Percentiles rank a stretch among this genome's conserved stretches.
Evolutionary conservation across 768 basidiomycete genomes (phyloP).

Genomic region (Trametes cingulata): DNA sequence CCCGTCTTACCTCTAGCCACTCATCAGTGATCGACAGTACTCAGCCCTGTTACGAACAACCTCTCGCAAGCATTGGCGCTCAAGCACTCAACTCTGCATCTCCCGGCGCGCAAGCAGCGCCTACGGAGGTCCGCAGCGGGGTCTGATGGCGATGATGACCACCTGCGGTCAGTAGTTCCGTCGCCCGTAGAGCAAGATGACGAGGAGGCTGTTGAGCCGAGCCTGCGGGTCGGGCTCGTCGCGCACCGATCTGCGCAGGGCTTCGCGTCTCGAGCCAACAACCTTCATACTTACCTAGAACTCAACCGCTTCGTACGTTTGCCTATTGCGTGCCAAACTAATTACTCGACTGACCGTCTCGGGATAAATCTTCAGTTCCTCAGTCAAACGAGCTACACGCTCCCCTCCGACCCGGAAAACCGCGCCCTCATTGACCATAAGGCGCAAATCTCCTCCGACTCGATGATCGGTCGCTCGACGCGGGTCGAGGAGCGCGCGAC

Average conservation of each 20-base stretch:
- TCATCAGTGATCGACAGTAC: conserved; percentile 35
- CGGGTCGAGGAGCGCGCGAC: conserved; percentile 76
- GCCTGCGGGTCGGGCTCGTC: conserved; percentile 64
- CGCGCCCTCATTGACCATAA: conserved; percentile 74
- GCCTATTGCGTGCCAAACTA: background rate
- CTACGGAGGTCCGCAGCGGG: conserved; percentile 20
- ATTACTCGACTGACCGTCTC: background rate
- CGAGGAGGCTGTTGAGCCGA: conserved; percentile 39
- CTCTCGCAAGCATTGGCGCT: conserved; percentile 53
- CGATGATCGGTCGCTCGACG: conserved; percentile 80
- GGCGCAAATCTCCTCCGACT: conserved; percentile 82
- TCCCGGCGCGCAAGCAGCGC: conserved; percentile 10
- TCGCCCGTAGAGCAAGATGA: conserved; percentile 45
- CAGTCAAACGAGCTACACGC: conserved; percentile 48
- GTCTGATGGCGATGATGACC: conserved; percentile 25
- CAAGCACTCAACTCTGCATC: conserved; percentile 57
- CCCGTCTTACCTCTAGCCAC: background rate
- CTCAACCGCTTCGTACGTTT: conserved; percentile 71
- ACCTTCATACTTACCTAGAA: conserved; percentile 73
- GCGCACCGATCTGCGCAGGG: conserved; percentile 56
- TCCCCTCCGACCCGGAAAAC: conserved; percentile 62
- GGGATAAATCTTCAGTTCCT: conserved; percentile 48
- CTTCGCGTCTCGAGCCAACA: conserved; percentile 73
- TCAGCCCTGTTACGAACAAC: conserved; percentile 46
- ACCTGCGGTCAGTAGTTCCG: conserved; percentile 40